Conservation (phyloP, 768 basidiomycete species). For the Kwoniella dendrophila region DNA sequence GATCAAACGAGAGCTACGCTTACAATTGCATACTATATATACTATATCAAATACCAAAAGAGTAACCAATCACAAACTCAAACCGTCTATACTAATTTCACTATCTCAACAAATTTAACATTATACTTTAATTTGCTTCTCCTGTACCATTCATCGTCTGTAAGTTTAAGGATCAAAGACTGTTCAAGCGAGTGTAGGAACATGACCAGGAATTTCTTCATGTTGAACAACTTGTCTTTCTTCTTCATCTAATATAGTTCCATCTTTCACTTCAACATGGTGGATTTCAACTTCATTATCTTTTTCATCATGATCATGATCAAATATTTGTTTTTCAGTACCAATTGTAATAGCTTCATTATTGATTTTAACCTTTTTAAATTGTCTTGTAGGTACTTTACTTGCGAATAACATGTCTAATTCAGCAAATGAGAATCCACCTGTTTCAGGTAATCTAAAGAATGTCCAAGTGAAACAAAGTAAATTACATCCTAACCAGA, state of each 20-base stretch:
- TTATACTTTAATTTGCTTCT: too few relatives aligned
- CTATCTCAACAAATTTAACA: too few relatives aligned
- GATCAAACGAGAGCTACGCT: too few relatives aligned
- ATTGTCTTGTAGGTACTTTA: conserved; percentile 39
- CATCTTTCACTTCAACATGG: conserved; percentile 8
- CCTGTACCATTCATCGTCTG: too few relatives aligned
- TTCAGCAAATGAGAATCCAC: conserved; percentile 33
- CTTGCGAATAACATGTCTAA: conserved; percentile 48
- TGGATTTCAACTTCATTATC: conserved; percentile 12
- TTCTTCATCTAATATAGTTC: not conserved
- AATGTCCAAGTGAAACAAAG: conserved; percentile 34
- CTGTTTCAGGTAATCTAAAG: conserved; percentile 38
- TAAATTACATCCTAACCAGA: conserved; percentile 36
- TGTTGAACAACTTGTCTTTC: conserved; percentile 10
- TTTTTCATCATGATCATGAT: conserved; percentile 3
- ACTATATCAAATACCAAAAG: too few relatives aligned
- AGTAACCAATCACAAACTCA: too few relatives aligned
- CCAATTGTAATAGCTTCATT: conserved; percentile 1
- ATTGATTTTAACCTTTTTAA: conserved; percentile 24
- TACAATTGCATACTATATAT: too few relatives aligned
- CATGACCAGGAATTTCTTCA: conserved; percentile 10
- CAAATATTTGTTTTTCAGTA: conserved; percentile 3
- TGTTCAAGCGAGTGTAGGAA: conserved; percentile 9
- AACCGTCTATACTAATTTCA: too few relatives aligned
- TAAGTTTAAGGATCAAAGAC: too few relatives aligned